Conservation (phyloP, 163 green algal species). For the Chlamydomonas reinhardtii region DNA sequence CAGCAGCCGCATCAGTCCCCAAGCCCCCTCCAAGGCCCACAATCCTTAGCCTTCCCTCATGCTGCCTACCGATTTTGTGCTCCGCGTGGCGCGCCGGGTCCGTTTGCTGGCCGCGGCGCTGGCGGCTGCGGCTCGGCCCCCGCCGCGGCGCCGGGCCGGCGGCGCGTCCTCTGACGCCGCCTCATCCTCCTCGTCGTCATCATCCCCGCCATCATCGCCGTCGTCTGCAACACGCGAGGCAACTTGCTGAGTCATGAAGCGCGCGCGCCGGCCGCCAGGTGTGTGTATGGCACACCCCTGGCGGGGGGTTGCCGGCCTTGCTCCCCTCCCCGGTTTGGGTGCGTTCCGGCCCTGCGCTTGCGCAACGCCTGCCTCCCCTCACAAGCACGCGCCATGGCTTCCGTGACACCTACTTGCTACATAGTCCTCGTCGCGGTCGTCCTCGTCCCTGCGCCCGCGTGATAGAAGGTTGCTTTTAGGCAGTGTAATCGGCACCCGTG, state of each 20-base stretch:
- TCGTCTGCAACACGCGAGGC: not conserved
- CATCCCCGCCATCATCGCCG: constrained; percentile 23
- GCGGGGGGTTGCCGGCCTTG: not conserved
- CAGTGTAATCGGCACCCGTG: too few relatives aligned
- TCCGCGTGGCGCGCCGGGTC: constrained; percentile 14
- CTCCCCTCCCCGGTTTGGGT: too few relatives aligned
- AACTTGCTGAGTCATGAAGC: not conserved
- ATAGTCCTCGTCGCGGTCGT: constrained; percentile 47
- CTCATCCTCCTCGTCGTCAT: constrained; percentile 28
- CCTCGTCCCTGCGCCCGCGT: constrained; percentile 17
- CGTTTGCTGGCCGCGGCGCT: not conserved
- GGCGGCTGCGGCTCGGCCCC: not conserved
- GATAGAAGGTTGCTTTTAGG: too few relatives aligned
- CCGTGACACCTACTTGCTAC: constrained; percentile 11
- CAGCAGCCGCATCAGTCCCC: not conserved
- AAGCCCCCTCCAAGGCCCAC: too few relatives aligned
- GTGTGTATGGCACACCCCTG: too few relatives aligned
- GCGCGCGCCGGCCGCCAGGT: too few relatives aligned
- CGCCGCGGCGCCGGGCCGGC: not conserved
- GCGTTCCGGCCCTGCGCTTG: not conserved
- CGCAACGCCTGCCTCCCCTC: not conserved
- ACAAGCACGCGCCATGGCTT: not conserved
- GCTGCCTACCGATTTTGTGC: constrained; percentile 25
- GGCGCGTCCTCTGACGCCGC: constrained; percentile 20
- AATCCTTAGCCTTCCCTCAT: not conserved